Evolutionary conservation across 139 green algal species (phyloP).

Genomic region (Chlamydomonas incerta): DNA sequence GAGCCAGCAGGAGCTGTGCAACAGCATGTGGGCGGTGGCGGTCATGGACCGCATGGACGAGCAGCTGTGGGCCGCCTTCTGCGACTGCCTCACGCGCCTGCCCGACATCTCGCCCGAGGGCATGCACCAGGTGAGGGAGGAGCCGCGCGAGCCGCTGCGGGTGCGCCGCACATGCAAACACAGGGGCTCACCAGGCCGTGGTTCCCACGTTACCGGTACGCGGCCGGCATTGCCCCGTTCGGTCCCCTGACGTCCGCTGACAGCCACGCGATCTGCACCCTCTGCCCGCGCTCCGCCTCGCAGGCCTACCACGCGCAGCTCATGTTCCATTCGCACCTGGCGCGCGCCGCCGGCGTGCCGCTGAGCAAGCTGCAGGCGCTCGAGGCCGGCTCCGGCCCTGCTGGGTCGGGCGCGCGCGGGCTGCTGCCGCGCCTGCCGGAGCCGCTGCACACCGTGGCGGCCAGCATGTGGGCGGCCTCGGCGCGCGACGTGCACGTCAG

Average conservation of each 20-base stretch:
- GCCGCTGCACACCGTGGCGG: conserved; percentile 38
- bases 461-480: conserved; percentile 49
- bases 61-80: conserved; percentile 46
- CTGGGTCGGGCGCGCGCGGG: not conserved
- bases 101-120: conserved; percentile 48
- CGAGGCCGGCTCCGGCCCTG: not conserved
- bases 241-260: no score
- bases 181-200: no score
- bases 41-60: conserved; percentile 51
- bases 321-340: conserved; percentile 53
- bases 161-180: no score
- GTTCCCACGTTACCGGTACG: no score
- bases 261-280: no score
- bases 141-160: no score
- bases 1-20: conserved; percentile 58
- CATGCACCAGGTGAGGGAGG: conserved; percentile 53
- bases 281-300: no score
- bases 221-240: no score
- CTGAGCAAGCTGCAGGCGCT: not conserved
- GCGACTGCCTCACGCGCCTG: conserved; percentile 27
- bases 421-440: conserved; percentile 52
- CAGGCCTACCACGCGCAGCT: conserved; percentile 60
- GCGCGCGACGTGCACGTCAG: conserved; percentile 55
- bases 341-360: conserved; percentile 13
- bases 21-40: conserved; percentile 52